Conservation (phyloP, 129 eudicot species). For the Centrapalus pauciflorus region DNA sequence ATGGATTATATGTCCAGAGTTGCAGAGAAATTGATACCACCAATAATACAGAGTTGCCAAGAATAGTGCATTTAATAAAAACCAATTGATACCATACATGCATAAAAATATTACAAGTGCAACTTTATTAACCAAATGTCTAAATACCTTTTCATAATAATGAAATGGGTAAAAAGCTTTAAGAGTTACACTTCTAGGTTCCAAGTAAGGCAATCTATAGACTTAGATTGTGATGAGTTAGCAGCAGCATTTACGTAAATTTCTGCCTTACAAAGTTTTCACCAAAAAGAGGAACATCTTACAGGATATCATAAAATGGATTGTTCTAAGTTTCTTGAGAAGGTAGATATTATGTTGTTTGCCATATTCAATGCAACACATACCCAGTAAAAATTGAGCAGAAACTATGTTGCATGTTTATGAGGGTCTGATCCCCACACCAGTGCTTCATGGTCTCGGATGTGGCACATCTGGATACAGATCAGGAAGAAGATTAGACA, state of each 20-base stretch:
- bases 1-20: too few relatives aligned
- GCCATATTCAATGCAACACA: slow-evolving; percentile 24
- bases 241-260: not conserved
- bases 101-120: not conserved
- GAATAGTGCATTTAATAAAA: too few relatives aligned
- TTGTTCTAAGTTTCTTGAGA: not conserved
- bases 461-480: slow-evolving; percentile 22
- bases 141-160: too few relatives aligned
- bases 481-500: slow-evolving; percentile 16
- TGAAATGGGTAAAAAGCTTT: not conserved
- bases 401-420: slow-evolving; percentile 23
- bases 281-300: not conserved
- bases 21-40: too few relatives aligned
- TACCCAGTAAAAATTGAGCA: slow-evolving; percentile 22
- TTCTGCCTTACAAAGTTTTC: not conserved
- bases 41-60: too few relatives aligned
- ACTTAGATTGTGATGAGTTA: not conserved
- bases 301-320: slow-evolving; percentile 6
- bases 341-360: not conserved
- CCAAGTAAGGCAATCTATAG: too few relatives aligned
- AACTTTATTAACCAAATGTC: not conserved
- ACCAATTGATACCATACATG: too few relatives aligned
- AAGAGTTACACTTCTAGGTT: not conserved
- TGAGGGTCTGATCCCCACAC: too few relatives aligned
- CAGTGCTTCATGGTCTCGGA: slow-evolving; percentile 22